Percentiles rank a stretch among this genome's conserved stretches.
phyloP scores from a whole-genome alignment of 768 basidiomycete genomes.

The Hypsizygus marmoreus region DNA sequence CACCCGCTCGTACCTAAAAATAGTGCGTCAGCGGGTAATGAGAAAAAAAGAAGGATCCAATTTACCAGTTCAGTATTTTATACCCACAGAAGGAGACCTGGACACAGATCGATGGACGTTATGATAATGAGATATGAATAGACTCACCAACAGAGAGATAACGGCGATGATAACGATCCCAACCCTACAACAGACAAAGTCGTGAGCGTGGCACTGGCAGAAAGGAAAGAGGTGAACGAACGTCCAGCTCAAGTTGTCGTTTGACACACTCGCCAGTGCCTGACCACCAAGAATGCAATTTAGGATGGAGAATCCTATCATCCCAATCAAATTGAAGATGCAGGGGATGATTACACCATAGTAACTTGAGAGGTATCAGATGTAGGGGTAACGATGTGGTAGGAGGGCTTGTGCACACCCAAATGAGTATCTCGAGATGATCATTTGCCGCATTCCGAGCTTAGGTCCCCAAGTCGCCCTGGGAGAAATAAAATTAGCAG shows the following conservation, averaged over 20 bases:
- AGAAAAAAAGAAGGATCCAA: background rate
- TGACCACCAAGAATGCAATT: conserved; percentile 74
- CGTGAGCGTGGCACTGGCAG: background rate
- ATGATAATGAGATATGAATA: conserved; percentile 29
- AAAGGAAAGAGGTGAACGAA: conserved; percentile 21
- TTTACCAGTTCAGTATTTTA: conserved; percentile 46
- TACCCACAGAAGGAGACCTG: conserved; percentile 62
- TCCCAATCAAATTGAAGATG: conserved; percentile 60
- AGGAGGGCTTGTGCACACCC: conserved; percentile 25
- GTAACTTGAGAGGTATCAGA: conserved; percentile 39
- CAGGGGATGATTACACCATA: conserved; percentile 65
- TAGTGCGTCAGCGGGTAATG: background rate
- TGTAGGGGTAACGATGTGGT: background rate
- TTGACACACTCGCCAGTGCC: conserved; percentile 42
- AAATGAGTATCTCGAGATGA: conserved; percentile 53
- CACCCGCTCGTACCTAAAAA: conserved; percentile 63
- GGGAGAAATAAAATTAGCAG: background rate
- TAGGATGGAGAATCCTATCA: conserved; percentile 72
- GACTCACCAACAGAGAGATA: conserved; percentile 64
- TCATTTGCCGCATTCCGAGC: conserved; percentile 86
- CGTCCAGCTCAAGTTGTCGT: conserved; percentile 45
- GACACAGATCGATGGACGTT: background rate
- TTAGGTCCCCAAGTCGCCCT: conserved; percentile 78
- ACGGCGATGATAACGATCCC: conserved; percentile 80
- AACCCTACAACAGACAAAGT: conserved; percentile 43